A percentile compares a stretch with the other conserved stretches of the same genome.
phyloP scores from a whole-genome alignment of 2,329 filamentous ascomycete genomes.

The Neofusicoccum laricinum region DNA sequence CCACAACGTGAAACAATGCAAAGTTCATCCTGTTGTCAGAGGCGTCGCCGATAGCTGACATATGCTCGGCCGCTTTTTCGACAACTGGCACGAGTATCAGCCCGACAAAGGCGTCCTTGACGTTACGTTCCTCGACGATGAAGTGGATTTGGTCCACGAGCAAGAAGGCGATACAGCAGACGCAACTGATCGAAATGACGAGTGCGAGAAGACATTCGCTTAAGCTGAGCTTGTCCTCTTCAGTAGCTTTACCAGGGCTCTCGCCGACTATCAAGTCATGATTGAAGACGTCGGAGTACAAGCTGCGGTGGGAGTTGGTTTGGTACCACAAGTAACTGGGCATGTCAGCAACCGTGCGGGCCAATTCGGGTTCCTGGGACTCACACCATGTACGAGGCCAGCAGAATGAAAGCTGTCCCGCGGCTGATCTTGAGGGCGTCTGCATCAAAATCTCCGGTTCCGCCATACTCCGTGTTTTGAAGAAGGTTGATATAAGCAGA shows the following conservation, averaged over 20 bases:
- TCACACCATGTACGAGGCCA: slow-evolving; percentile 58
- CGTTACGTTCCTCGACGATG: slow-evolving; percentile 53
- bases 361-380: background rate
- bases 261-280: slow-evolving; percentile 65
- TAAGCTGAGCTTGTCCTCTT: slow-evolving; percentile 69
- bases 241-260: slow-evolving; percentile 59
- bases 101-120: slow-evolving; percentile 58
- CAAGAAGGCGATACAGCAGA: slow-evolving; percentile 72
- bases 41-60: slow-evolving; percentile 81
- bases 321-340: slow-evolving; percentile 63
- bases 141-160: slow-evolving; percentile 70
- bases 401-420: slow-evolving; percentile 66
- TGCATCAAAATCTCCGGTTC: slow-evolving; percentile 23
- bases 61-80: slow-evolving; percentile 82
- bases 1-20: slow-evolving; percentile 79
- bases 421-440: slow-evolving; percentile 66
- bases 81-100: slow-evolving; percentile 78
- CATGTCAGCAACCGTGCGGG: background rate
- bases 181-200: slow-evolving; percentile 61
- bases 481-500: slow-evolving; percentile 53
- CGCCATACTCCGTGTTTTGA: slow-evolving; percentile 22
- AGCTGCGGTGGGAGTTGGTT: slow-evolving; percentile 70
- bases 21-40: slow-evolving; percentile 83
- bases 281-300: slow-evolving; percentile 72
- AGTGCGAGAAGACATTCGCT: slow-evolving; percentile 69